Evolutionary conservation across 192 early-diverging fungal species (phyloP), one percentile per base, ranked within the genome.

Genomic region (Coemansia asiatica): DNA sequence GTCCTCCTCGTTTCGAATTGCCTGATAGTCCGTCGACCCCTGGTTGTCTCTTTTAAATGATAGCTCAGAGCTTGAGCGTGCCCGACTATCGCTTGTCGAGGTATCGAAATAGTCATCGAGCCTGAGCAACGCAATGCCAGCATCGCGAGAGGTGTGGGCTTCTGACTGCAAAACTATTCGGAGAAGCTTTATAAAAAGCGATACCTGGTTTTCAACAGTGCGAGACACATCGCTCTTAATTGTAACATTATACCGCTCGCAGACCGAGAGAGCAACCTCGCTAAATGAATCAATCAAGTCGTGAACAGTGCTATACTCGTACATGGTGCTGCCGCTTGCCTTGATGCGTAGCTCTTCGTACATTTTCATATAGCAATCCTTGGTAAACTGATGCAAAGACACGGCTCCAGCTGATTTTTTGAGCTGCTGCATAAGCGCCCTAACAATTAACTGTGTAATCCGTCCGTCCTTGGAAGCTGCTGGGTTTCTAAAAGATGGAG

Each of bases 81-180:
- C 50, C 0, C 51, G 54, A 23, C 57, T 59, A 21, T 68, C 71
- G 25, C 62, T 55, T 4, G 63, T 38, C 1, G 62, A 31, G 1
- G 56, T 22, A 15, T 71, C 69, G 2, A 64, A 66, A 10, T 68
- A 76, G 48, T 82, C 79, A 49, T 82, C 79, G 36, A 82, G 63
- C 56, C 71, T 82, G 23, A 82, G 50, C 50, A 82, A 71, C 59
- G 71, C 79, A 26, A 70, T 29, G 2, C 79, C 79, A 4, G 79
- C 79, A 38, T 82, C 79, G 38, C 79, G 79, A 55, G 79, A 82
- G 2, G 74, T 66, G 49, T 74, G 74, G 12, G 74, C 74, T 60
- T 78, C 75, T 36, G 72, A 57, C 66, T 83, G 75, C 65, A 83
- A 19, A 13, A 77, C 68, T 4, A 63, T 46, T 10, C 76, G 68